phyloP scores from a whole-genome alignment of 179 eudicot species.

The Silene coronaria region DNA sequence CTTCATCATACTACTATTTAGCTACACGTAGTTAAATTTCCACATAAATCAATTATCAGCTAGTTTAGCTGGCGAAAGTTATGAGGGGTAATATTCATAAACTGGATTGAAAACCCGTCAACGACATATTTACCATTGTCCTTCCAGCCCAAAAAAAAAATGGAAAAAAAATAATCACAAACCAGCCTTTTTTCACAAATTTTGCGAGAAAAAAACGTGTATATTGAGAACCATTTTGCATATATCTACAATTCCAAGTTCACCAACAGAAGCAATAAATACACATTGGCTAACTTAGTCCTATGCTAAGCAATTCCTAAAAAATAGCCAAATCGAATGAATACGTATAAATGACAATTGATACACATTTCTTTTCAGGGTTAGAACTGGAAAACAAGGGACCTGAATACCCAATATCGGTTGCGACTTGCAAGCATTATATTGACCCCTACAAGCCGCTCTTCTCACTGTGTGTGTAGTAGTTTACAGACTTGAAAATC shows the following conservation, averaged over 20 bases:
- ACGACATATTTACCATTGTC: too few species aligned
- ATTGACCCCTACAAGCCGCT: neutral
- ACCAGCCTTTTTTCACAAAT: neutral
- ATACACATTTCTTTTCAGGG: constrained; percentile 8
- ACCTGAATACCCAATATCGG: neutral
- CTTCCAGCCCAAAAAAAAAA: too few species aligned
- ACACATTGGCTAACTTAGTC: constrained; percentile 4
- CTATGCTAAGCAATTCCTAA: neutral
- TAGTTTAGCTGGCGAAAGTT: too few species aligned
- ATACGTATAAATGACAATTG: neutral
- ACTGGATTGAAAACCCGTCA: too few species aligned
- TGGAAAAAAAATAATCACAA: too few species aligned
- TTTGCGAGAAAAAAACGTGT: neutral
- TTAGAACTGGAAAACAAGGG: neutral
- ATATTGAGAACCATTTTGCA: neutral
- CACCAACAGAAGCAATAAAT: neutral
- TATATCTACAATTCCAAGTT: constrained; percentile 12
- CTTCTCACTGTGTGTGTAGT: neutral
- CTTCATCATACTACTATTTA: too few species aligned
- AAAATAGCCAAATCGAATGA: constrained; percentile 1
- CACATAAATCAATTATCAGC: too few species aligned
- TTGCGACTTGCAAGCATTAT: neutral
- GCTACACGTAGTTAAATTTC: too few species aligned
- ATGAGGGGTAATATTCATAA: too few species aligned
- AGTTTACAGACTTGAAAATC: neutral